Evolutionary conservation across 805 yeast species (phyloP), one percentile per base, ranked within the genome.

Genomic region (Candida cerambycidarum): DNA sequence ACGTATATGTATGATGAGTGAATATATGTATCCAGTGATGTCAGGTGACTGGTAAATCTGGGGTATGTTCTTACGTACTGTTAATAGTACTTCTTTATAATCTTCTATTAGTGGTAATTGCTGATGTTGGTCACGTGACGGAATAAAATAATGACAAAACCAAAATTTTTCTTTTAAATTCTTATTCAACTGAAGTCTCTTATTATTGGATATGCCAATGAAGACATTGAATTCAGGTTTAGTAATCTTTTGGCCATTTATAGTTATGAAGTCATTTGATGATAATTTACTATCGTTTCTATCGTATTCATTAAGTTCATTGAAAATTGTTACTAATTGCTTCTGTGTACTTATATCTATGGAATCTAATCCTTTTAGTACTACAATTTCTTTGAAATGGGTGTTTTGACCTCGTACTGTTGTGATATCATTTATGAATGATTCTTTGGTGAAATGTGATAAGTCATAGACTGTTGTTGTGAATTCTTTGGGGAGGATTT

Each of bases 1-100:
- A 25, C 76, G 48, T 2, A 67, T 57, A 42, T 58, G 62, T 8
- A 67, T 64, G 19, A 68, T 54, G 12, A 70, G 43, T 12, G 73
- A 68, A 44, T 65, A 62, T 18, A 66, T 56, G 42, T 70, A 70
- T 32, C 60, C 54, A 23, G 59, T 60, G 16, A 70, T 58, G 18
- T 64, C 70, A 4, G 73, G 69, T 16, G 63, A 53, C n/a, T 58
- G 54, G 41, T 53, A 61, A 1, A 68, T 63, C 14, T 41, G 41
- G 7, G 43, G 34, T 5, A 50, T 6, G 5, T 14, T 6, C n/a
- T 14, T 16, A n/a, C 44, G 15, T 18, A 32, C 16, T 15, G 21
- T 14, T 12, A 41, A 12, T 3, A 41, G 5, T 15, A 31, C 21
- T 14, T 36, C 12, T 30, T 15, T 19, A 24, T 30, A 32, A 19